Percentiles rank a stretch among this genome's conserved stretches.
Evolutionary conservation across 176 grass and related monocot genomes (phyloP).

Genomic region (Hsuehochloa calcarea): DNA sequence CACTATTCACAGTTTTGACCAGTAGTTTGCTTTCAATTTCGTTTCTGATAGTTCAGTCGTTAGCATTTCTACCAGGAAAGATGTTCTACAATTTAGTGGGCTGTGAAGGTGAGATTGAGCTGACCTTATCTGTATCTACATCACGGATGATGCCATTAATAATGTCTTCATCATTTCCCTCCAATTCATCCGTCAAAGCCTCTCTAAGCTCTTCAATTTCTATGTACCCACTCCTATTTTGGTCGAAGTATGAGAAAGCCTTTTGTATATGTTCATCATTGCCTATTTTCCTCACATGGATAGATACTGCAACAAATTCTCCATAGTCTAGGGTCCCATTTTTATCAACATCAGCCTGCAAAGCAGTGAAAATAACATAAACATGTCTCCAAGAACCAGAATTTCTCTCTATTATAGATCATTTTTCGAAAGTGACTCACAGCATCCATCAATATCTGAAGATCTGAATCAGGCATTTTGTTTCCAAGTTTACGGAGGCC

Average conservation of each 20-base stretch:
- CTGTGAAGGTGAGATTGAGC: constrained; percentile 10
- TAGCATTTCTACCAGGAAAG: not conserved
- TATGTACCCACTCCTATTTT: constrained; percentile 77
- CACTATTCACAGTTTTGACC: not conserved
- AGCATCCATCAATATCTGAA: constrained; percentile 73
- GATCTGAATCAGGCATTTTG: constrained; percentile 73
- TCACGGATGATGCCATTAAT: constrained; percentile 71
- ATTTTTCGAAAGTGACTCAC: constrained; percentile 46
- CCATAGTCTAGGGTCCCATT: constrained; percentile 71
- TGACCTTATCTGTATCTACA: constrained; percentile 86
- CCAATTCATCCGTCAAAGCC: constrained; percentile 64
- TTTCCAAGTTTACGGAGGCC: constrained; percentile 74
- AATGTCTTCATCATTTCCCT: constrained; percentile 64
- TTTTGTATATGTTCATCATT: constrained; percentile 78
- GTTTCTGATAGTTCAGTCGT: not conserved
- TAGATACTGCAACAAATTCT: constrained; percentile 88
- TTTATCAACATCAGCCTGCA: constrained; percentile 79
- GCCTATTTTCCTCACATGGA: constrained; percentile 75
- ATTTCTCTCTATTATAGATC: not conserved
- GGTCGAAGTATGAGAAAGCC: constrained; percentile 81
- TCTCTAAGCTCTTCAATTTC: constrained; percentile 87
- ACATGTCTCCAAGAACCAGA: not conserved
- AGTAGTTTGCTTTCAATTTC: not conserved
- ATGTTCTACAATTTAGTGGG: not conserved
- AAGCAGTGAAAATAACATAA: constrained; percentile 32